These are phyloP conservation scores for Colletotrichum cordylinicola DNA, from an alignment of 2,329 filamentous ascomycete genomes.

Conservation along the genomic window DNA sequence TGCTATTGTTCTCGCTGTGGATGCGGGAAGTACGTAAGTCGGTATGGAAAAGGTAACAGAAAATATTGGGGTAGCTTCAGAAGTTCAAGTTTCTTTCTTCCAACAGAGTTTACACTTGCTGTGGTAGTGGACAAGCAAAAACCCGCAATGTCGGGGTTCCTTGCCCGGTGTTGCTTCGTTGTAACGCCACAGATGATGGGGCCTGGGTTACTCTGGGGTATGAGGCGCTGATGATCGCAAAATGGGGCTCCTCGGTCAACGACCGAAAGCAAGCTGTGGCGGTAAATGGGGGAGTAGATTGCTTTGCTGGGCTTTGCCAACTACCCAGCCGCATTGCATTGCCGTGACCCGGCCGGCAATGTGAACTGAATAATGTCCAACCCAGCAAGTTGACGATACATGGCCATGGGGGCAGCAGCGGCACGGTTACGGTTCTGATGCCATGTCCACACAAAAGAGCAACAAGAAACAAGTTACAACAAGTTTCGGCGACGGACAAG, in stretches of 20 bases:
- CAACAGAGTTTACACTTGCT: background rate
- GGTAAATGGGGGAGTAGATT: background rate
- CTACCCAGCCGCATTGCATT: background rate
- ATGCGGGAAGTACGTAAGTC: background rate
- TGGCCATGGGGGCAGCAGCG: background rate
- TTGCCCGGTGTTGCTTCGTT: background rate
- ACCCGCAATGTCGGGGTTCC: constrained; percentile 1
- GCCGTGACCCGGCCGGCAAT: background rate
- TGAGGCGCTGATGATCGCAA: constrained; percentile 3
- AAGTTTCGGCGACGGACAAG: background rate
- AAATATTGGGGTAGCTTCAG: background rate
- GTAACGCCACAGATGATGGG: constrained; percentile 12
- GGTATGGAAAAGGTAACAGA: background rate
- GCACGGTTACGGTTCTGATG: background rate
- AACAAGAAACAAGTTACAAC: background rate
- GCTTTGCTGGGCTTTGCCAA: background rate
- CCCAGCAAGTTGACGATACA: background rate
- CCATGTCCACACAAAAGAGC: background rate
- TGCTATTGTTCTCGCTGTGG: background rate
- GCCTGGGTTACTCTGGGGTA: constrained; percentile 1
- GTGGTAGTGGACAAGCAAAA: background rate
- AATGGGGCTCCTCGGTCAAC: constrained; percentile 13
- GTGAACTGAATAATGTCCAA: background rate
- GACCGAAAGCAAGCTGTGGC: constrained; percentile 6
- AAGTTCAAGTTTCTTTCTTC: background rate